Base-by-base conservation (phyloP, 345 rosid species). In the Cochlearia excelsa region DNA sequence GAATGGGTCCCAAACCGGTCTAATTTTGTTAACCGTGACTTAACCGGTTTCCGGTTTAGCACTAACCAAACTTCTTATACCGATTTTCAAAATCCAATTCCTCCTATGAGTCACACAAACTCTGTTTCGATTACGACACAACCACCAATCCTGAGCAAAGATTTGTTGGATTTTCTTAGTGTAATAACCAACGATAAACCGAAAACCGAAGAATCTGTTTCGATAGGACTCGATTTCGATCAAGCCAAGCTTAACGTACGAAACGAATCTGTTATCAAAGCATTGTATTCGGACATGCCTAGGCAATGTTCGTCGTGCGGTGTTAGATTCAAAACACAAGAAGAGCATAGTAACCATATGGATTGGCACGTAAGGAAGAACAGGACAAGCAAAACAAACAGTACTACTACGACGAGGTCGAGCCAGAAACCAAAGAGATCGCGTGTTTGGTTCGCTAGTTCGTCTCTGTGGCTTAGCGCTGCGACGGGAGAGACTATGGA, bases 281-380 rank as follows among this genome's bases (percentile, higher is more conserved):
- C 74, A 30, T 1, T 76, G 54, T 81, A 76, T 7, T 57, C 58
- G 30, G 78, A 76, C 31, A 47, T 76, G 57, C 79, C 79, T 7
- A 74, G 79, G 44, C 79, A 79, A 57, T 74, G 86, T 39, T 1
- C 40, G 0, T 46, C 78, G 0, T 77, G 80, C 41, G 86, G 78
- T 1, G 35, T 26, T 4, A 59, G 80, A 59, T 77, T 77, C 53
- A 75, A 67, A 40, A 42, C 42, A 10, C 78, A 69, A 48, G 78
- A 79, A 42, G 72, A 76, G 2, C 81, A 78, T 11, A 68, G 77
- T 2, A 70, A 39, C 0, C 81, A 76, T 6, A 77, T 79, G 83
- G 83, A 79, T 29, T 76, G 81, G 81, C 83, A 72, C 39, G 75
- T 67, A 6, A 65, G 29, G 59, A 79, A 68, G 72, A 79, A 79